Evolutionary conservation across 768 basidiomycete species (phyloP).

Genomic region (Tulasnella sp.): DNA sequence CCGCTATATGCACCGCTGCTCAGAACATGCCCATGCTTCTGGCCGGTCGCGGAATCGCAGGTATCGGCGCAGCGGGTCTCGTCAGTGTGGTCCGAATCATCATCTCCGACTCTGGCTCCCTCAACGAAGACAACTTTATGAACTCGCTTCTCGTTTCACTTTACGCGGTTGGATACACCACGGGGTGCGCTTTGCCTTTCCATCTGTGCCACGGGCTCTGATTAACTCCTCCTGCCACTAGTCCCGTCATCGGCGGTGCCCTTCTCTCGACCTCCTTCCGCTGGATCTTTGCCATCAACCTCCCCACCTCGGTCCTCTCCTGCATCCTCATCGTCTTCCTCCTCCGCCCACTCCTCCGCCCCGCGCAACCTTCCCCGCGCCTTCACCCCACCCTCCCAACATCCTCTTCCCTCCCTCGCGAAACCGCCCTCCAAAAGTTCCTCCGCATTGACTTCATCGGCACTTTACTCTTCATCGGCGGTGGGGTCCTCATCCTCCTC

Average conservation of each 20-base stretch:
- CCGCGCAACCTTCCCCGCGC: conserved; percentile 10
- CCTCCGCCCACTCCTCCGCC: conserved; percentile 24
- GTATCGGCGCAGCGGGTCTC: conserved; percentile 19
- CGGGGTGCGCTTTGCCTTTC: not conserved
- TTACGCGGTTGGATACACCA: conserved; percentile 31
- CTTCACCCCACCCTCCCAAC: conserved; percentile 6
- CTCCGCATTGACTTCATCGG: conserved; percentile 38
- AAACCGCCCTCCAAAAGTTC: conserved; percentile 20
- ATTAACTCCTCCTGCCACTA: conserved; percentile 14
- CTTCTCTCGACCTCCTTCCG: conserved; percentile 33
- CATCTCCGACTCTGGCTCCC: conserved; percentile 33
- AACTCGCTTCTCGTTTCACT: conserved; percentile 31
- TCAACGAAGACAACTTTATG: conserved; percentile 35
- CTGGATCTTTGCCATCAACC: conserved; percentile 48
- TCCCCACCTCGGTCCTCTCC: conserved; percentile 30
- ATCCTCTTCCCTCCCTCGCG: not conserved
- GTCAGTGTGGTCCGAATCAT: conserved; percentile 29
- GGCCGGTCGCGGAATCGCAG: conserved; percentile 31
- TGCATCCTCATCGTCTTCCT: conserved; percentile 33
- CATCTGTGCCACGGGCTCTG: not conserved
- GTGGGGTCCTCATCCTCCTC: conserved; percentile 37
- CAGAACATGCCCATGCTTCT: conserved; percentile 37
- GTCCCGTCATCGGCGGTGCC: conserved; percentile 36
- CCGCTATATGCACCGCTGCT: conserved; percentile 37
- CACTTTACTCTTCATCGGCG: conserved; percentile 32